These are phyloP conservation scores for Helicostylum pulchrum DNA, from an alignment of 192 early-diverging fungal genomes.

Conservation along the genomic window DNA sequence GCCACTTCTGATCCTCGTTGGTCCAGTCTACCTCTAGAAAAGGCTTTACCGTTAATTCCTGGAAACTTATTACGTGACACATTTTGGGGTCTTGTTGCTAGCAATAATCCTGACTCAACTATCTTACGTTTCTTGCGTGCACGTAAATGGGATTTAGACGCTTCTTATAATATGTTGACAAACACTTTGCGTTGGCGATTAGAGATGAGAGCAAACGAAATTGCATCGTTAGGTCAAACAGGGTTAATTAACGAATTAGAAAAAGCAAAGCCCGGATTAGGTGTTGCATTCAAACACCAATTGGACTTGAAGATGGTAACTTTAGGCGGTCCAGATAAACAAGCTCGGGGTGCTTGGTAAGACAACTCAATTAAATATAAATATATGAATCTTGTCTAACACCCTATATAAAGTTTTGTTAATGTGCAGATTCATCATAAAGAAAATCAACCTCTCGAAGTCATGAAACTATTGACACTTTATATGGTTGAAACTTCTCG, in stretches of 20 bases:
- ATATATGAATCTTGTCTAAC: neutral
- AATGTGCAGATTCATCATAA: slow-evolving; percentile 54
- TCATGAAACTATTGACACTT: slow-evolving; percentile 63
- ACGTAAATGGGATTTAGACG: slow-evolving; percentile 81
- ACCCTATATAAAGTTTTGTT: slow-evolving; percentile 33
- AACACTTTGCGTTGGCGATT: slow-evolving; percentile 73
- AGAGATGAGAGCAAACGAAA: slow-evolving; percentile 46
- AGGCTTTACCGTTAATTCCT: slow-evolving; percentile 26
- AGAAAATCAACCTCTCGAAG: slow-evolving; percentile 56
- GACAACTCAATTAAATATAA: slow-evolving; percentile 3
- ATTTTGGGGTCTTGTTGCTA: slow-evolving; percentile 60
- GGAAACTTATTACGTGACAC: slow-evolving; percentile 41
- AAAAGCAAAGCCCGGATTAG: slow-evolving; percentile 31
- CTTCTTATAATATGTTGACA: slow-evolving; percentile 68
- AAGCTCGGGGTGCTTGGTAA: slow-evolving; percentile 51
- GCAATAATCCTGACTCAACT: slow-evolving; percentile 68
- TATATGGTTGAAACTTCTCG: slow-evolving; percentile 72
- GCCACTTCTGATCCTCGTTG: slow-evolving; percentile 20
- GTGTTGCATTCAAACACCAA: slow-evolving; percentile 32
- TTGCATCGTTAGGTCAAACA: slow-evolving; percentile 35
- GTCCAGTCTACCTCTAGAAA: slow-evolving; percentile 11
- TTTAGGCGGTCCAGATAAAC: slow-evolving; percentile 47
- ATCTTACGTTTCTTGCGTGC: slow-evolving; percentile 80
- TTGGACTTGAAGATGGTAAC: slow-evolving; percentile 46
- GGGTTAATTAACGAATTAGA: slow-evolving; percentile 36